Conservation (phyloP, 306 rosid genomes). For the Hippophae gyantsensis region DNA sequence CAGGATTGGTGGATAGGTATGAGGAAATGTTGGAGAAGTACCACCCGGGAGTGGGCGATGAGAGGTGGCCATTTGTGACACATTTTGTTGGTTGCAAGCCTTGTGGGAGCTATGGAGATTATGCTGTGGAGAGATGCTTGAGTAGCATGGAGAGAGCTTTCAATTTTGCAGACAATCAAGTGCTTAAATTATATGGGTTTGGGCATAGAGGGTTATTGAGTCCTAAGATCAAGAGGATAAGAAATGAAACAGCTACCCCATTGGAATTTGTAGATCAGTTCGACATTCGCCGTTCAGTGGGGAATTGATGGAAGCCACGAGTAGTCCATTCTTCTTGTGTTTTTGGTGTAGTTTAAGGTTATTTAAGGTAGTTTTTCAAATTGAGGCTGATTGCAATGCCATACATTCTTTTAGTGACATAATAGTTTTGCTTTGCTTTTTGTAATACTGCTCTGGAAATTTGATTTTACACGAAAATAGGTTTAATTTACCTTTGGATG, state of each 20-base stretch:
- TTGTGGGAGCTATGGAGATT: slow-evolving; percentile 98
- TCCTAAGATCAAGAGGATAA: slow-evolving; percentile 85
- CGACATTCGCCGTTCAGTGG: slow-evolving; percentile 42
- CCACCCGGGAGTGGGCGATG: slow-evolving; percentile 90
- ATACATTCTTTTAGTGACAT: too few species aligned
- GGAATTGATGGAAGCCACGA: too few species aligned
- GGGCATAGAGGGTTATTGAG: slow-evolving; percentile 85
- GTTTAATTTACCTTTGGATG: too few species aligned
- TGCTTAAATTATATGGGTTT: slow-evolving; percentile 80
- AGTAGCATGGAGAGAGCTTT: slow-evolving; percentile 97
- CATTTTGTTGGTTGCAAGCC: slow-evolving; percentile 99
- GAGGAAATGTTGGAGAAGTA: slow-evolving; percentile 98
- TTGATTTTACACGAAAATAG: too few species aligned
- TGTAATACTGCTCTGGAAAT: too few species aligned
- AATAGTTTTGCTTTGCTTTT: too few species aligned
- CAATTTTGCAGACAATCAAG: slow-evolving; percentile 95
- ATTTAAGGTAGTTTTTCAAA: too few species aligned
- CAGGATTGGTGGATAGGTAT: slow-evolving; percentile 88
- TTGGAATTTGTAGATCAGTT: slow-evolving; percentile 61
- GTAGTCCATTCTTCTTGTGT: too few species aligned
- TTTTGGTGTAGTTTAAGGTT: too few species aligned
- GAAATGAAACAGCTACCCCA: slow-evolving; percentile 79
- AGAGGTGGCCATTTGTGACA: slow-evolving; percentile 98
- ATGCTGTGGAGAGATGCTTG: slow-evolving; percentile 85
- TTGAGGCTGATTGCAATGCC: too few species aligned